Evolutionary conservation across 768 basidiomycete genomes (phyloP), one percentile per base, ranked within the genome.

Genomic region (Lentinus brumalis): DNA sequence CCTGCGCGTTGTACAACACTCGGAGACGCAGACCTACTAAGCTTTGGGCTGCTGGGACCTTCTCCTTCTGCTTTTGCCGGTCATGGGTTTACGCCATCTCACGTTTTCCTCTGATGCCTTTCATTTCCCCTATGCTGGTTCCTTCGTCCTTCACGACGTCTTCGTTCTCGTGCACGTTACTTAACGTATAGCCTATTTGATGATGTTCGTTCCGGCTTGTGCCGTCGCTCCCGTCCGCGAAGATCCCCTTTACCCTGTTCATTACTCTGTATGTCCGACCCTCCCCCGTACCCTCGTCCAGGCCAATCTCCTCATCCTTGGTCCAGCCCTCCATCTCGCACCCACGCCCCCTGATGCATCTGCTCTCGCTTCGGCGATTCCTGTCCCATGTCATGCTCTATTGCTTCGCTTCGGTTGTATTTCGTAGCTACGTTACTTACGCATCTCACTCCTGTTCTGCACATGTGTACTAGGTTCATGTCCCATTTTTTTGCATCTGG

Each of bases 1-100:
- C 66, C 74, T 83, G 50, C 76, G 79, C 52, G 83, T 90, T 60
- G 86, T 89, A 59, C 71, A 76, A 60, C 66, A 63, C 44, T 54
- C 57, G 31, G 57, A 70, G 70, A 67, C 32, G 15, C 9, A 26
- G 9, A 51, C 47, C 67, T 63, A 50, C 65, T 50, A 3, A 35
- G 35, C 62, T 46, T 29, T 56, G 42, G 11, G 40, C 56, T 29
- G 42, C 47, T 31, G 60, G 50, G 53, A 45, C 21, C 21, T 26
- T 26, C 44, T 44, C 18, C 41, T 11, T 44, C 51, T 45, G 31
- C 41, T 47, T 61, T 35, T 35, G 18, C 31, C 31, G 40, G n/a
- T 49, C 47, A 46, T 53, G 57, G 56, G 45, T 64, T 50, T 39
- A 45, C 38, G 50, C 47, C 18, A 44, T 29, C 16, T 16, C 44